Conservation (phyloP, 176 grass and related monocot species). For the Triticum monococcum region DNA sequence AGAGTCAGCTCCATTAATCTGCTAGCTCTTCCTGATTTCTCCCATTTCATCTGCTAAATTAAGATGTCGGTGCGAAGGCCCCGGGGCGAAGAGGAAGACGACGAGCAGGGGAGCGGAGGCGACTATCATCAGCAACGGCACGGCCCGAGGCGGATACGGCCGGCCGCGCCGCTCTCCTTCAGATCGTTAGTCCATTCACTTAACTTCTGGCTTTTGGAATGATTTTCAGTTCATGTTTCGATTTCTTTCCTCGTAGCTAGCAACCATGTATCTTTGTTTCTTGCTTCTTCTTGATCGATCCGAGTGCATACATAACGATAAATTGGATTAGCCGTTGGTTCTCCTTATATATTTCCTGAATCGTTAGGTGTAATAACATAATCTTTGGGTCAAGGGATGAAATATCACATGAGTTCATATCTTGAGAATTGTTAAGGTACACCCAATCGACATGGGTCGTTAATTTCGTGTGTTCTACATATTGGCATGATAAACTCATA, state of each 20-base stretch:
- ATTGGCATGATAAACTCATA: background rate
- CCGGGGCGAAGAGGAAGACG: background rate
- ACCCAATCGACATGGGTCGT: background rate
- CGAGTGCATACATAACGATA: background rate
- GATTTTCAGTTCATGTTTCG: background rate
- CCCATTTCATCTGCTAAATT: background rate
- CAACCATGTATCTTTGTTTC: background rate
- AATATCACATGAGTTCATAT: background rate
- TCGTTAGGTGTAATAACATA: background rate
- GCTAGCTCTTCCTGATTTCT: background rate
- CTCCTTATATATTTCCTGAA: background rate
- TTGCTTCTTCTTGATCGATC: background rate
- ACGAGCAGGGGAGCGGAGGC: background rate
- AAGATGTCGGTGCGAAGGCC: slow-evolving; percentile 25
- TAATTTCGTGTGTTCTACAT: background rate
- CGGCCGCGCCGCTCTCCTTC: background rate
- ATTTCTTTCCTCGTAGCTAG: background rate
- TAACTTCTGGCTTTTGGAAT: background rate
- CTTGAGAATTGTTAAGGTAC: background rate
- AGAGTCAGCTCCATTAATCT: background rate
- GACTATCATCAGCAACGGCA: slow-evolving; percentile 14
- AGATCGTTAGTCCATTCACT: slow-evolving; percentile 20
- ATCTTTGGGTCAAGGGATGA: background rate
- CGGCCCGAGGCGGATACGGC: slow-evolving; percentile 12
- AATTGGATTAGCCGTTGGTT: background rate